Evolutionary conservation across 352 stramenopile species (phyloP), one percentile per base, ranked within the genome.

Genomic region (Aphanomyces invadans): DNA sequence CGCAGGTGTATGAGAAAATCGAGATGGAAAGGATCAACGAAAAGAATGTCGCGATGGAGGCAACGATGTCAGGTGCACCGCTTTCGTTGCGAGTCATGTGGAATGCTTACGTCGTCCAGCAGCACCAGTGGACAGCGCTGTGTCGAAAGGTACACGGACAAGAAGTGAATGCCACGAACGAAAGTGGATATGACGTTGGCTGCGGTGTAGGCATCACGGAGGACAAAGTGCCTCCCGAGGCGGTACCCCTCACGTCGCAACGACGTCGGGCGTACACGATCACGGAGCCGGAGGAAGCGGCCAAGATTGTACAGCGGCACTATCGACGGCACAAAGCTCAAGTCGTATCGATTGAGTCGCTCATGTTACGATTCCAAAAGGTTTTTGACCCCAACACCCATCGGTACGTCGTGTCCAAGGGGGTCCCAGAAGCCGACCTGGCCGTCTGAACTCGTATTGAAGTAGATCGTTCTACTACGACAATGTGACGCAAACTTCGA

Each of bases 401-500:
- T 59, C 78, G 83, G 44, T 67, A 59, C 25, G 33, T 48, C 36
- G 36, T 64, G 2, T n/a, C n/a, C n/a, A n/a, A n/a, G n/a, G n/a
- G n/a, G n/a, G n/a, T n/a, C n/a, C n/a, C n/a, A n/a, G n/a, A n/a
- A n/a, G n/a, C n/a, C n/a, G 0, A 38, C 19, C 1, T 52, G 42
- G 25, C 12, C 0, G 28, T 28, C 36, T 60, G 36, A 28, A 7
- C 1, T 33, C 21, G 31, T 55, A n/a, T 61, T 7, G 19, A 12
- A 32, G 9, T 45, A 67, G 60, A 23, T 90, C 80, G 55, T 92
- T 90, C 73, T 92, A 92, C 74, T 92, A 88, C 71, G 82, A 92
- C 76, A 81, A 79, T 68, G 72, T 77, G 61, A 90, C 74, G 32
- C 76, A 76, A 17, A 75, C 86, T 72, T 92, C 81, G n/a, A 80